These are phyloP conservation scores for Wickerhamiella nectarea DNA, from an alignment of 805 yeast species.

Conservation along the genomic window DNA sequence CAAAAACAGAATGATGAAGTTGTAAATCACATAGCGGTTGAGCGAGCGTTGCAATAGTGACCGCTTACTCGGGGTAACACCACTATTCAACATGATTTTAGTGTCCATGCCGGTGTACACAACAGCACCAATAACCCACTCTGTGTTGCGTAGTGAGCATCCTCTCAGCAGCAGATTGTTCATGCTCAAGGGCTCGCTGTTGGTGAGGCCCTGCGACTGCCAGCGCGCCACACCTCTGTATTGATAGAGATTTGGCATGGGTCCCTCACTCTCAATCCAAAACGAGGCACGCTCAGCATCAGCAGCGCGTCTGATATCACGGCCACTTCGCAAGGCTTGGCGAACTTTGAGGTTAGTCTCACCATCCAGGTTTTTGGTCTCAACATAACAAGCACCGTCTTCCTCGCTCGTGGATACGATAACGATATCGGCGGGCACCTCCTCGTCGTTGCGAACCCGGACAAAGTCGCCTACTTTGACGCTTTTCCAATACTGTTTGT, in stretches of 20 bases:
- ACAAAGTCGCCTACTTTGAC: constrained; percentile 64
- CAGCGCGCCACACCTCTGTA: constrained; percentile 30
- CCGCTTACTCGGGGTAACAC: constrained; percentile 61
- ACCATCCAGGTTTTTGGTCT: constrained; percentile 59
- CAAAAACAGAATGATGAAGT: constrained; percentile 46
- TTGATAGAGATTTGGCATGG: constrained; percentile 48
- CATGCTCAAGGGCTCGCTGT: constrained; percentile 42
- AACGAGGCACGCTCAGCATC: constrained; percentile 33
- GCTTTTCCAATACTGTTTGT: constrained; percentile 52
- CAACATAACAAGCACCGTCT: constrained; percentile 57
- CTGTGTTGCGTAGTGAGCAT: constrained; percentile 56
- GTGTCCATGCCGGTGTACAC: constrained; percentile 67
- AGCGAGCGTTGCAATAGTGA: constrained; percentile 52
- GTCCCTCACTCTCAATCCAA: constrained; percentile 57
- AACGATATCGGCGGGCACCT: constrained; percentile 64
- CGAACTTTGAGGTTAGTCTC: constrained; percentile 62
- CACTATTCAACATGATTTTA: constrained; percentile 66
- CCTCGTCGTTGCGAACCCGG: constrained; percentile 54
- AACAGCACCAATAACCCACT: constrained; percentile 62
- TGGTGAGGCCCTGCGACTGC: constrained; percentile 16
- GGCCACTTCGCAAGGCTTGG: constrained; percentile 39
- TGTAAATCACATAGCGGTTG: constrained; percentile 50
- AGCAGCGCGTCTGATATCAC: constrained; percentile 42
- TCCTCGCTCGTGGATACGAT: constrained; percentile 55
- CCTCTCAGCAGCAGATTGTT: constrained; percentile 61